Evolutionary conservation across 2,329 filamentous ascomycete genomes (phyloP), one percentile per base, ranked within the genome.

Genomic region (Phialophora macrospora): DNA sequence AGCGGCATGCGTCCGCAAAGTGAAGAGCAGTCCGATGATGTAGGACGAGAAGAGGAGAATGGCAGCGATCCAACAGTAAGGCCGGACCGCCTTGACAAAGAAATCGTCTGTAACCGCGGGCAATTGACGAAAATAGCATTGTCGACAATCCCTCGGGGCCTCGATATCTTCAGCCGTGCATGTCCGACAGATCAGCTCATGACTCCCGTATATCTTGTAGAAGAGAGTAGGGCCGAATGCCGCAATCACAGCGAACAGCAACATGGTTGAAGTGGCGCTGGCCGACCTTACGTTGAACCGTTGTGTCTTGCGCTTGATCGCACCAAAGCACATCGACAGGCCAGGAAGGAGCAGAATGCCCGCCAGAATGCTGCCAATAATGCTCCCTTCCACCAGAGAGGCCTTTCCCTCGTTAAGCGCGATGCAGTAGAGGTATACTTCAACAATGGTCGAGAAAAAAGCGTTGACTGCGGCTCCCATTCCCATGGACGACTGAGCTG

Each of bases 161-260:
- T 87, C 84, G 55, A 85, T 73, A 46, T 74, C 80, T 67, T 85
- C 88, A 63, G 85, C 86, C 64, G 87, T 73, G 74, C 87, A 89
- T 64, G 82, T 77, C 68, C 82, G 86, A 75, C 95, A 99, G 74
- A 92, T 95, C 60, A 99, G 85, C 80, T 99, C 93, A 75, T 99
- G 95, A 56, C 93, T 97, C 72, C 95, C 96, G 77, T 98, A 98
- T 69, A 99, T 97, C 75, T 99, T 94, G 79, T 98, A 99, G 80
- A 99, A 99, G 14, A 99, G 81, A 0, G 95, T 99, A 2, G 95
- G 95, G 0, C 94, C 90, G 78, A 99, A 99, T 8, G 94, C 92
- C 68, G 91, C 94, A 72, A 99, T 95, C 46, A 96, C 91, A 26
- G 95, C 94, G 76, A 99, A 99, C 9, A 99, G 84, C 63, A 99